phyloP scores from a whole-genome alignment of 2,329 filamentous ascomycete genomes.

The Aspergillus caelatus region DNA sequence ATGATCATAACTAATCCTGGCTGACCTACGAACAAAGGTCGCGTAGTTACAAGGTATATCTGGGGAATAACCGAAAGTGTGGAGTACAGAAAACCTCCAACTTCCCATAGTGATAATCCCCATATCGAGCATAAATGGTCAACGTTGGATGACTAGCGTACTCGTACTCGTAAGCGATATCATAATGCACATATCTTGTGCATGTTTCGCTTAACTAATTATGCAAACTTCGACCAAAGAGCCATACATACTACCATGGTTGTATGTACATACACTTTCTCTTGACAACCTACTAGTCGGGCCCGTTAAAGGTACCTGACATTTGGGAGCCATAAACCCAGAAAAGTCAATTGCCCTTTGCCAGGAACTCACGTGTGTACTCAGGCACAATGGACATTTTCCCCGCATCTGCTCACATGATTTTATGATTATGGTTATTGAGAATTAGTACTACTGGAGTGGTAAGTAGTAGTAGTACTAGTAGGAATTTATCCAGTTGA shows the following conservation, averaged over 20 bases:
- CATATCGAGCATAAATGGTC: not conserved
- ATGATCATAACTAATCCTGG: not conserved
- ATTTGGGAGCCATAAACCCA: not conserved
- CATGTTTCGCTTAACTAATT: not conserved
- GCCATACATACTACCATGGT: not conserved
- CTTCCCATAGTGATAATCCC: not conserved
- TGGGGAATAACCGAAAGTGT: constrained; percentile 5
- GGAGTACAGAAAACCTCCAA: not conserved
- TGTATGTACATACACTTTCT: not conserved
- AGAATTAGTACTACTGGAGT: not conserved
- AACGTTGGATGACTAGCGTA: not conserved
- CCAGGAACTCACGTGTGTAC: not conserved
- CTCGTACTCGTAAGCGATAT: not conserved
- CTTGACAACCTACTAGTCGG: not conserved
- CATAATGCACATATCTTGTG: not conserved
- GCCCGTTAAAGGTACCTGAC: not conserved
- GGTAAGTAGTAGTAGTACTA: not conserved
- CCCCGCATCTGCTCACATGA: not conserved
- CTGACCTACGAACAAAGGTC: not conserved
- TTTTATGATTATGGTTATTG: not conserved
- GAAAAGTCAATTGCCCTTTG: not conserved
- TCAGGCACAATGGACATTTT: not conserved
- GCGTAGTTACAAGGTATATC: constrained; percentile 3
- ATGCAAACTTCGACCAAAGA: not conserved
- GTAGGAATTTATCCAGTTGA: too few relatives aligned